Conservation (phyloP, 2,329 filamentous ascomycete species). For the Chaetomium strumarium region DNA sequence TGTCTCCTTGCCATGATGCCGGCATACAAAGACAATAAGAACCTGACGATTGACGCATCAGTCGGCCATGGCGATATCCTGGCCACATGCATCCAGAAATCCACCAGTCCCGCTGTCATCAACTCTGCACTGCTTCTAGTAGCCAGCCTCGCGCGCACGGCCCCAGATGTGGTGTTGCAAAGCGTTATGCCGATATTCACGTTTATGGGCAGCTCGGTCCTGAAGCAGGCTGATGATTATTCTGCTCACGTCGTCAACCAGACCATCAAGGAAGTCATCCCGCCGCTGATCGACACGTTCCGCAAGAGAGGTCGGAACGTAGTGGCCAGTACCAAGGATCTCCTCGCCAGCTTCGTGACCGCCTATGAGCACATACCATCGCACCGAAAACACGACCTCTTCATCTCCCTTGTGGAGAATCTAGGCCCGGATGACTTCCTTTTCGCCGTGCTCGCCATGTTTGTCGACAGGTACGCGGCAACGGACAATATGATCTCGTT, state of each 20-base stretch:
- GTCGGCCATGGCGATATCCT: slow-evolving; percentile 83
- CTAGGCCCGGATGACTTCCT: slow-evolving; percentile 82
- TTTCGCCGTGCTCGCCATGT: slow-evolving; percentile 79
- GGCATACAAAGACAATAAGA: slow-evolving; percentile 57
- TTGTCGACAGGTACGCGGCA: slow-evolving; percentile 83
- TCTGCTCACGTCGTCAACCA: slow-evolving; percentile 93
- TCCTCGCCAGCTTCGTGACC: slow-evolving; percentile 91
- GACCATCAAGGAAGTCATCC: slow-evolving; percentile 90
- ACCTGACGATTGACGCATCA: slow-evolving; percentile 65
- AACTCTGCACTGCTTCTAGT: slow-evolving; percentile 85
- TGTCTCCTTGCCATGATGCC: slow-evolving; percentile 81
- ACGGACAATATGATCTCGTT: slow-evolving; percentile 70
- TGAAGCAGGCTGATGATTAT: slow-evolving; percentile 92
- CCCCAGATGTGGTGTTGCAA: slow-evolving; percentile 86
- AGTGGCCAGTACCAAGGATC: slow-evolving; percentile 76
- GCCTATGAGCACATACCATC: slow-evolving; percentile 94
- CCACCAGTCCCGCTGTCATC: slow-evolving; percentile 86
- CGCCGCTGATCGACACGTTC: slow-evolving; percentile 80
- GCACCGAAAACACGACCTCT: slow-evolving; percentile 76
- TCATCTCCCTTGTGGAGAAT: slow-evolving; percentile 77
- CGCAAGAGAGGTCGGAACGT: slow-evolving; percentile 72
- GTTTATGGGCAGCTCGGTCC: slow-evolving; percentile 88
- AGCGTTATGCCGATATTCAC: slow-evolving; percentile 99
- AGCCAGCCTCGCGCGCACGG: slow-evolving; percentile 77
- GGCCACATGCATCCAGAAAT: slow-evolving; percentile 89